Percentiles rank a stretch among this genome's conserved stretches.
Evolutionary conservation across 2,329 filamentous ascomycete genomes (phyloP).

Genomic region (Escovopsis sp.): DNA sequence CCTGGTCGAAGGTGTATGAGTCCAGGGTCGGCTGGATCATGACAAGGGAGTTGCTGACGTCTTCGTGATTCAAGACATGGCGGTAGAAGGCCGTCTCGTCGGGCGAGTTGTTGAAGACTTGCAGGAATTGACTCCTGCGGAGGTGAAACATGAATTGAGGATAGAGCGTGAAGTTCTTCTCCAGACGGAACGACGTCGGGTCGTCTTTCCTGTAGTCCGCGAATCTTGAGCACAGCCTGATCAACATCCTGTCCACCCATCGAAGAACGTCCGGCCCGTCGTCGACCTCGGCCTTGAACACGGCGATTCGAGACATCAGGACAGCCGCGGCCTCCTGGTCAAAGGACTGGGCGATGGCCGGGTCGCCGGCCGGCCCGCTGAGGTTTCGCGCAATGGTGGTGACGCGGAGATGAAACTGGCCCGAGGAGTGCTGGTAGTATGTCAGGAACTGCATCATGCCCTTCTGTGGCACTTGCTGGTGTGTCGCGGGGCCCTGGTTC

Average conservation of each 20-base stretch:
- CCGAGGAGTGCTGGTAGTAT: conserved; percentile 95
- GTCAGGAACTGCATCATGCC: conserved; percentile 97
- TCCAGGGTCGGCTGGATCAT: conserved; percentile 99
- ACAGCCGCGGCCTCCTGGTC: conserved; percentile 96
- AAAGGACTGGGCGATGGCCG: conserved; percentile 89
- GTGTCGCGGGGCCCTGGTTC: conserved; percentile 73
- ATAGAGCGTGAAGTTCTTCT: conserved; percentile 98
- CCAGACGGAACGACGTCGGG: conserved; percentile 85
- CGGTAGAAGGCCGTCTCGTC: conserved; percentile 99
- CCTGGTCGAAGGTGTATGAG: conserved; percentile 92
- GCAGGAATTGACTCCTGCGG: conserved; percentile 88
- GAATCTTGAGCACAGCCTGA: conserved; percentile 87
- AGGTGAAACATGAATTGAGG: conserved; percentile 99
- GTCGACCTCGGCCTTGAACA: conserved; percentile 97
- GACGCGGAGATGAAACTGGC: conserved; percentile 89
- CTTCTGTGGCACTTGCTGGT: conserved; percentile 76
- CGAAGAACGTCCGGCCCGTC: conserved; percentile 95
- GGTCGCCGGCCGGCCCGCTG: conserved; percentile 86
- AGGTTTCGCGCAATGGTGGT: conserved; percentile 86
- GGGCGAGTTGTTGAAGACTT: conserved; percentile 98
- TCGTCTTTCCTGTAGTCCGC: conserved; percentile 98
- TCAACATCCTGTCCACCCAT: conserved; percentile 98
- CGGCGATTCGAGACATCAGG: conserved; percentile 96
- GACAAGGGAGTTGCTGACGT: conserved; percentile 88
- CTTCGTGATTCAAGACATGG: conserved; percentile 92